These are phyloP conservation scores for Teunomyces atbi DNA, from an alignment of 805 yeast species.

Conservation along the genomic window DNA sequence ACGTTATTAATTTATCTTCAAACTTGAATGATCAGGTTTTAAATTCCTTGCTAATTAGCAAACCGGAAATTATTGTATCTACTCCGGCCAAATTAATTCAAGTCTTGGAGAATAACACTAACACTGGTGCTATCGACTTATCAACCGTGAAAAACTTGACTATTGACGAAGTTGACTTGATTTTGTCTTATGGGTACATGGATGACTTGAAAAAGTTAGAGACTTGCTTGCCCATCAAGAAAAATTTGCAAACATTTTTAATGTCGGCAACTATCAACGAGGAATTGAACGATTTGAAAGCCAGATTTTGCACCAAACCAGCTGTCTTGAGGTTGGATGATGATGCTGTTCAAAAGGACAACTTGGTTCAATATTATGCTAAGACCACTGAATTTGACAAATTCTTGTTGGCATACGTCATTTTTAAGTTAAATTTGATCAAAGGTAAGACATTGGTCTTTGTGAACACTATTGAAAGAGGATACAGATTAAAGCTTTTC, in stretches of 20 bases:
- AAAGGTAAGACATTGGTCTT: slow-evolving; percentile 89
- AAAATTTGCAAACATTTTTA: slow-evolving; percentile 79
- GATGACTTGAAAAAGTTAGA: slow-evolving; percentile 76
- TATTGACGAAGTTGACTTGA: slow-evolving; percentile 93
- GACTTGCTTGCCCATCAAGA: slow-evolving; percentile 63
- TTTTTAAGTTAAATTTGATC: slow-evolving; percentile 81
- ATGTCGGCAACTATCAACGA: slow-evolving; percentile 96
- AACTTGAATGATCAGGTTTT: slow-evolving; percentile 68
- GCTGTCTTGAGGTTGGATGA: slow-evolving; percentile 80
- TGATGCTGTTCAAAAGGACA: slow-evolving; percentile 53
- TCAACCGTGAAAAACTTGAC: slow-evolving; percentile 66
- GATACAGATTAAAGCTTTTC: slow-evolving; percentile 86
- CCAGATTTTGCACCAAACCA: slow-evolving; percentile 76
- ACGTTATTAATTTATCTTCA: slow-evolving; percentile 65
- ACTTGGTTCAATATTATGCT: slow-evolving; percentile 81
- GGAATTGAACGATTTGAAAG: slow-evolving; percentile 75
- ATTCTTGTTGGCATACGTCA: slow-evolving; percentile 85
- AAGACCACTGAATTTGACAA: slow-evolving; percentile 88
- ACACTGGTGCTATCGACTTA: slow-evolving; percentile 43
- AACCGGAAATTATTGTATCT: slow-evolving; percentile 78
- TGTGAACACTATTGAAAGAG: slow-evolving; percentile 93
- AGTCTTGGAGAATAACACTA: slow-evolving; percentile 46
- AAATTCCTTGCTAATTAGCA: slow-evolving; percentile 63
- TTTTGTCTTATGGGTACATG: slow-evolving; percentile 84
- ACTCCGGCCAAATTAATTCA: slow-evolving; percentile 80